These are phyloP conservation scores for Halenospora varia DNA, from an alignment of 495 filamentous ascomycete species.

Conservation along the genomic window DNA sequence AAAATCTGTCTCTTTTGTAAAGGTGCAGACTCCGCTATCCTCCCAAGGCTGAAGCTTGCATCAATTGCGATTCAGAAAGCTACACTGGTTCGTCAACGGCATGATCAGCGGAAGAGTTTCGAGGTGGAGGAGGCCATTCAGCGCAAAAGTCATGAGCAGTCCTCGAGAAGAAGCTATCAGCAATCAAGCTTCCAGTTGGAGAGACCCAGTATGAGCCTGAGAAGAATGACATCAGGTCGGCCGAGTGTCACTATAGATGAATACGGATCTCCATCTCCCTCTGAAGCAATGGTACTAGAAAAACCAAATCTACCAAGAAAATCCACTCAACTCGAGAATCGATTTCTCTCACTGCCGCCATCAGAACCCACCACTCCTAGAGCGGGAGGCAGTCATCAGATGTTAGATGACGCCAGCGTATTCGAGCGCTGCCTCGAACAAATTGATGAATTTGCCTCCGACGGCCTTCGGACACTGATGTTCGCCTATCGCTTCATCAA, in stretches of 20 bases:
- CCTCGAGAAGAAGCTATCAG: background rate
- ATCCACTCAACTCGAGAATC: background rate
- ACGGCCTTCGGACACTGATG: slow-evolving; percentile 81
- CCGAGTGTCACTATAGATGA: background rate
- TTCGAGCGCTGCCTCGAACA: slow-evolving; percentile 83
- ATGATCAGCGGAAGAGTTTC: background rate
- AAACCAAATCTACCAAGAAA: background rate
- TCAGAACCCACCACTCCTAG: background rate
- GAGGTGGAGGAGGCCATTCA: background rate
- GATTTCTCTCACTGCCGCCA: background rate
- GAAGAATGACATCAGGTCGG: background rate
- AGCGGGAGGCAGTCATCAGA: background rate
- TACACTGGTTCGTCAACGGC: slow-evolving; percentile 18
- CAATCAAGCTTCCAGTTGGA: background rate
- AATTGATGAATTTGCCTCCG: slow-evolving; percentile 84
- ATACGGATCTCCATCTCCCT: no score
- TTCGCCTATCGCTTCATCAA: slow-evolving; percentile 76
- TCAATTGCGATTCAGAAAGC: slow-evolving; percentile 70
- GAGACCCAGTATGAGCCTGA: background rate
- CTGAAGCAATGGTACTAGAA: background rate
- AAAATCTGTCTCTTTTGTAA: slow-evolving; percentile 84
- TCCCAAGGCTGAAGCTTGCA: slow-evolving; percentile 64
- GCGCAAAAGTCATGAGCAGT: background rate
- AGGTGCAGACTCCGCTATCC: slow-evolving; percentile 78
- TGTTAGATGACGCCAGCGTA: slow-evolving; percentile 39